Percentiles rank a stretch among this genome's conserved stretches.
Evolutionary conservation across 2,329 filamentous ascomycete species (phyloP).

Genomic region (Conoideocrella luteorostrata): DNA sequence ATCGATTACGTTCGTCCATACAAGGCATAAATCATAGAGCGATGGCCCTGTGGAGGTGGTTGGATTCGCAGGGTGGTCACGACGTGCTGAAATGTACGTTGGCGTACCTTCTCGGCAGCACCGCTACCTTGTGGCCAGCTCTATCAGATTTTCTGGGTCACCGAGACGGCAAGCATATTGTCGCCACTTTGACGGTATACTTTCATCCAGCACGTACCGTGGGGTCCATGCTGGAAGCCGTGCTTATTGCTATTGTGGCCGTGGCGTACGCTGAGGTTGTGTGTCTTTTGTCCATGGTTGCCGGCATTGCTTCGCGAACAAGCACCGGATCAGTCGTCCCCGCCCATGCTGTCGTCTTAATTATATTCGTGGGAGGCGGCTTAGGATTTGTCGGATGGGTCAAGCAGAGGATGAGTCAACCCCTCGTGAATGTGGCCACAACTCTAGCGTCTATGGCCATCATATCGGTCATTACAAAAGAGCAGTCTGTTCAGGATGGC

Average conservation of each 20-base stretch:
- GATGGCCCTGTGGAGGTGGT: conserved; percentile 48
- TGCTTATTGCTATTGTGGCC: conserved; percentile 67
- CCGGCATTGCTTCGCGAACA: conserved; percentile 71
- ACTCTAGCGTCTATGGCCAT: conserved; percentile 83
- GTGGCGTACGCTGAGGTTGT: conserved; percentile 66
- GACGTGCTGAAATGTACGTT: conserved; percentile 86
- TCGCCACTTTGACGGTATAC: conserved; percentile 89
- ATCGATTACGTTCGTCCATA: conserved; percentile 10
- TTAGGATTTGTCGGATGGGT: conserved; percentile 85
- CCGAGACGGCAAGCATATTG: conserved; percentile 88
- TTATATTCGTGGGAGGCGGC: conserved; percentile 79
- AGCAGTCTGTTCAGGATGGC: conserved; percentile 77
- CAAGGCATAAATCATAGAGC: conserved; percentile 24
- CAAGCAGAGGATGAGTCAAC: conserved; percentile 72
- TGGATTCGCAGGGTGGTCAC: conserved; percentile 65
- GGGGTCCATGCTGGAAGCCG: conserved; percentile 85
- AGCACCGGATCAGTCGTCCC: conserved; percentile 59
- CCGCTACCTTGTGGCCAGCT: conserved; percentile 74
- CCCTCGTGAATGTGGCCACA: conserved; percentile 76
- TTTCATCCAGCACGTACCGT: conserved; percentile 84
- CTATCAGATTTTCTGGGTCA: conserved; percentile 69
- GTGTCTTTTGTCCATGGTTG: conserved; percentile 80
- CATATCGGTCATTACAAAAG: conserved; percentile 85
- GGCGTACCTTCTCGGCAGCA: conserved; percentile 78
- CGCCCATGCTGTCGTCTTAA: conserved; percentile 71